Evolutionary conservation across 306 rosid genomes (phyloP).

Genomic region (Malus domestica): DNA sequence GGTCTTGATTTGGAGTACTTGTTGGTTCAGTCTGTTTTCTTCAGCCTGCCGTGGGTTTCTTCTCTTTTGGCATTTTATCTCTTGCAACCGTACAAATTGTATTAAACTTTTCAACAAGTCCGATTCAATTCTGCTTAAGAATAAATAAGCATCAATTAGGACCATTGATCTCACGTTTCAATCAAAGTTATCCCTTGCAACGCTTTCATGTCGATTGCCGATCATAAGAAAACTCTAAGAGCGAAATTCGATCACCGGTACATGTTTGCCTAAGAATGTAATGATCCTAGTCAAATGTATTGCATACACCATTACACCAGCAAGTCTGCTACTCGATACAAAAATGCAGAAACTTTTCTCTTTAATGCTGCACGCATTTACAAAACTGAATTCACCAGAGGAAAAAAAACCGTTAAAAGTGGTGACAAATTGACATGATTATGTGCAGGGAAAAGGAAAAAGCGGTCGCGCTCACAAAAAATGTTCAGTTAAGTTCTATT

Average conservation of each 20-base stretch:
- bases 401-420: neutral
- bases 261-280: too few species aligned
- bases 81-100: neutral
- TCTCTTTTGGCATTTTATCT: neutral
- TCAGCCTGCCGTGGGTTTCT: neutral
- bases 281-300: neutral
- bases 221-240: neutral
- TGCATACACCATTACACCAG: neutral
- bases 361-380: neutral
- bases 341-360: neutral
- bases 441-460: neutral
- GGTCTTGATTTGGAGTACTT: too few species aligned
- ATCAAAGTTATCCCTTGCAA: neutral
- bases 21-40: neutral
- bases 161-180: neutral
- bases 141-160: neutral
- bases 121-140: neutral
- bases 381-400: neutral
- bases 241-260: neutral
- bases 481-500: neutral
- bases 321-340: neutral
- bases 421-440: too few species aligned
- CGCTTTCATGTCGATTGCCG: neutral
- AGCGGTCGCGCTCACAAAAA: neutral
- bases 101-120: neutral